phyloP scores from a whole-genome alignment of 345 rosid genomes.

The Hevea brasiliensis region DNA sequence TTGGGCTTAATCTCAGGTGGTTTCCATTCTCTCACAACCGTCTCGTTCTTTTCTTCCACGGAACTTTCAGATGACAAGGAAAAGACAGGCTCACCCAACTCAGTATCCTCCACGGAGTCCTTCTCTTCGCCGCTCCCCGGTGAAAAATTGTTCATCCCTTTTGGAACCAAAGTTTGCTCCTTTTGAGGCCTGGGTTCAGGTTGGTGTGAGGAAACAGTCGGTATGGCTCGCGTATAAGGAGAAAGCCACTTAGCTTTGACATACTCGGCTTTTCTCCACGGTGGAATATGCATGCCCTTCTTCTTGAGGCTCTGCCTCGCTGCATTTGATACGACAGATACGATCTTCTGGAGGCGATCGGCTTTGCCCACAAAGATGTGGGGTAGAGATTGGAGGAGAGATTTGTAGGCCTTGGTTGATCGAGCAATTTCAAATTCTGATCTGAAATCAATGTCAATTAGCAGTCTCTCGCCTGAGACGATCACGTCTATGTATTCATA shows the following conservation, averaged over 20 bases:
- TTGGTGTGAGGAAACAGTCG: not conserved
- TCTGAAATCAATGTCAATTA: constrained; percentile 84
- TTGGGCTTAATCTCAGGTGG: constrained; percentile 49
- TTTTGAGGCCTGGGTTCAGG: constrained; percentile 1
- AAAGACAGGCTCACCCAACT: constrained; percentile 12
- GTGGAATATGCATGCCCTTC: constrained; percentile 91
- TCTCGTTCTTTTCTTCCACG: constrained; percentile 29
- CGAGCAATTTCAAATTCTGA: constrained; percentile 96
- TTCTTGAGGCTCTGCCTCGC: constrained; percentile 85
- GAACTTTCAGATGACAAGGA: constrained; percentile 13
- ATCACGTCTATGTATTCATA: constrained; percentile 89
- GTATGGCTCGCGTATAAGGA: constrained; percentile 44
- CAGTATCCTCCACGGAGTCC: constrained; percentile 6
- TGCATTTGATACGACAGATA: constrained; percentile 76
- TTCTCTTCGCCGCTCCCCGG: not conserved
- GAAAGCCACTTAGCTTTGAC: constrained; percentile 90
- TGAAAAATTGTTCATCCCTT: not conserved
- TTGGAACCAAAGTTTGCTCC: constrained; percentile 1
- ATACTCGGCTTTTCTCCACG: constrained; percentile 93
- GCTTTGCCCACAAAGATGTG: constrained; percentile 81
- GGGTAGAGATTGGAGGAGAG: constrained; percentile 75
- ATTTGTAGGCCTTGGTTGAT: constrained; percentile 68
- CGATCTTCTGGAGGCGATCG: constrained; percentile 77
- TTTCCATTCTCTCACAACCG: constrained; percentile 34
- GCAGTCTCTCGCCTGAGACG: constrained; percentile 55